These are phyloP conservation scores for Puccinia triticina DNA, from an alignment of 1,284 basidiomycete species.

Conservation along the genomic window DNA sequence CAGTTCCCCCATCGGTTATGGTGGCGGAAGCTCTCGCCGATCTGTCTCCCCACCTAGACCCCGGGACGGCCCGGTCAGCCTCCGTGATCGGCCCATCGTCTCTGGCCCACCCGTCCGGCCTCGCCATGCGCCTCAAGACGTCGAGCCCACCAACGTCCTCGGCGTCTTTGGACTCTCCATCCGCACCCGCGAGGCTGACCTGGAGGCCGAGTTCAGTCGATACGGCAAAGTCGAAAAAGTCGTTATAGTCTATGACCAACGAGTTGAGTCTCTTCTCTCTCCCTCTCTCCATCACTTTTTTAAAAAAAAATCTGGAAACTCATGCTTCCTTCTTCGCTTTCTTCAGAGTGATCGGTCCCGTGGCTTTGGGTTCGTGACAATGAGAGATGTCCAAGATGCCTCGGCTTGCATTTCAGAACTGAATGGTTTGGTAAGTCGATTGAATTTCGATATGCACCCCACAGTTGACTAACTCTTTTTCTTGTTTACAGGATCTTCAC, in stretches of 20 bases:
- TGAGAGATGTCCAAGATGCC: constrained; percentile 84
- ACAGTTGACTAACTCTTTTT: not conserved
- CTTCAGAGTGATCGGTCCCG: constrained; percentile 86
- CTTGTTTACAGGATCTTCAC: constrained; percentile 73
- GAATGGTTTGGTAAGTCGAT: constrained; percentile 78
- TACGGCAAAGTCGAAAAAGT: constrained; percentile 92
- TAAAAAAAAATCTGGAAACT: not conserved
- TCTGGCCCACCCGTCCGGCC: constrained; percentile 26
- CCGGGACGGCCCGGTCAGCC: constrained; percentile 51
- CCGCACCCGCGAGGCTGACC: constrained; percentile 86
- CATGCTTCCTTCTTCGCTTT: not conserved
- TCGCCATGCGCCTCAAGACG: constrained; percentile 51
- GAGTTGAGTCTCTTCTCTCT: constrained; percentile 62
- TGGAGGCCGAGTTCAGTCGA: constrained; percentile 88
- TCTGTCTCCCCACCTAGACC: constrained; percentile 38
- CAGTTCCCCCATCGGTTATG: constrained; percentile 40
- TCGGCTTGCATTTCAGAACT: constrained; percentile 82
- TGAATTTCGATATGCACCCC: not conserved
- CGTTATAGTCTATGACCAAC: constrained; percentile 96
- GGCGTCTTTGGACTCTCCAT: constrained; percentile 97
- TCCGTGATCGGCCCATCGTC: constrained; percentile 47
- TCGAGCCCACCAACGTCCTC: constrained; percentile 82
- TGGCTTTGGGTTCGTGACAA: constrained; percentile 96
- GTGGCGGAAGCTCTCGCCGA: constrained; percentile 49
- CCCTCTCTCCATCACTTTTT: constrained; percentile 5